phyloP scores from a whole-genome alignment of 2,329 filamentous ascomycete species.

The Colletotrichum somersetense region DNA sequence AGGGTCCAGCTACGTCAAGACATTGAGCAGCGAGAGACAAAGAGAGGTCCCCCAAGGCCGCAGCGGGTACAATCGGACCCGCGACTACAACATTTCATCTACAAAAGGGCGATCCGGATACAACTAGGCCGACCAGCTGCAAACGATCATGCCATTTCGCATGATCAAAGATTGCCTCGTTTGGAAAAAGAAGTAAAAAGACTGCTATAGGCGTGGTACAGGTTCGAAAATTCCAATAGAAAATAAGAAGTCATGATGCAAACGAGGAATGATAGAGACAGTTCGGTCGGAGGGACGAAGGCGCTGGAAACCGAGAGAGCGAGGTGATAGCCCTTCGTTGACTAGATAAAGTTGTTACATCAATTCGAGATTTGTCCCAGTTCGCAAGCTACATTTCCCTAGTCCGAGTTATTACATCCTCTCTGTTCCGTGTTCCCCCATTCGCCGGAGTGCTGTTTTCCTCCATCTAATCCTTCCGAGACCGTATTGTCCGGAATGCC shows the following conservation, averaged over 20 bases:
- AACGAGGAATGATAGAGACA: neutral
- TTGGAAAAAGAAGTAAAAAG: neutral
- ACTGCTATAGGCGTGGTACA: neutral
- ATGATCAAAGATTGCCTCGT: neutral
- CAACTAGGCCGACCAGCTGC: neutral
- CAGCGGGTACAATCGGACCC: slow-evolving; percentile 34
- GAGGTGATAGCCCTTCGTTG: neutral
- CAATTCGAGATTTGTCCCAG: neutral
- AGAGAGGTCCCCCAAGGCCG: slow-evolving; percentile 24
- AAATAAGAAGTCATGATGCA: neutral
- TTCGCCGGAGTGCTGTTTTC: neutral
- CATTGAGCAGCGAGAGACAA: neutral
- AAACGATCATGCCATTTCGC: too few relatives aligned
- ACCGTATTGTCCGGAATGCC: too few relatives aligned
- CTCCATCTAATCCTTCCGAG: neutral
- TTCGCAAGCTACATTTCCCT: neutral
- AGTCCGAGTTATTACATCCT: neutral
- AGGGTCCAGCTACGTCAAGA: slow-evolving; percentile 17
- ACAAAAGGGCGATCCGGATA: slow-evolving; percentile 36
- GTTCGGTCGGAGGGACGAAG: too few relatives aligned
- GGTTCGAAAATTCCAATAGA: neutral
- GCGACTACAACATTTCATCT: slow-evolving; percentile 10
- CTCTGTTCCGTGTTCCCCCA: too few relatives aligned
- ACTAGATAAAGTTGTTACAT: neutral
- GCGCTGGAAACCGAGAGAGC: too few relatives aligned